phyloP scores from a whole-genome alignment of 352 stramenopile genomes.

The Phytophthora meadii region DNA sequence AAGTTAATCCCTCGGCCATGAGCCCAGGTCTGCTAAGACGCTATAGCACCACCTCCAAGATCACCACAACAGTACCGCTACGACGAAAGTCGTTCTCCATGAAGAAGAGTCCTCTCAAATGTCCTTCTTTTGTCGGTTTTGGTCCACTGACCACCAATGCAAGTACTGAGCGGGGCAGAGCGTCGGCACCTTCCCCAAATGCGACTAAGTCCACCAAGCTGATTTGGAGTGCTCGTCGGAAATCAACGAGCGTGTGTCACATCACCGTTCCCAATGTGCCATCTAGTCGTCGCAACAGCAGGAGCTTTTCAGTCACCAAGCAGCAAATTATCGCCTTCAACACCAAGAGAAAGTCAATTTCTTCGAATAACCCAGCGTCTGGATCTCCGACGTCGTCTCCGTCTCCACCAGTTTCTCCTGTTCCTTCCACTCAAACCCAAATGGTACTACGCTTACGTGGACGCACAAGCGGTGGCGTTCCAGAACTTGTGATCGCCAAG shows the following conservation, averaged over 20 bases:
- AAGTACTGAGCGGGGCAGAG: slow-evolving; percentile 9
- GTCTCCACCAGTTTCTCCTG: slow-evolving; percentile 17
- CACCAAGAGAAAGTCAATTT: slow-evolving; percentile 27
- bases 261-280: not conserved
- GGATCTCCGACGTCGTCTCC: slow-evolving; percentile 14
- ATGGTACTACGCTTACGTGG: slow-evolving; percentile 68
- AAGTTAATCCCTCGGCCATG: slow-evolving; percentile 6
- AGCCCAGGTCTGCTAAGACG: slow-evolving; percentile 15
- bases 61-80: slow-evolving; percentile 51
- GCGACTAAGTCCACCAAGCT: slow-evolving; percentile 16
- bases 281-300: slow-evolving; percentile 24
- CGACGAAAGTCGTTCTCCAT: slow-evolving; percentile 73
- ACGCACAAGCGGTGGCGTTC: slow-evolving; percentile 53
- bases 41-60: slow-evolving; percentile 44
- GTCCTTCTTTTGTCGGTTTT: slow-evolving; percentile 16
- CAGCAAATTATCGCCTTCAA: slow-evolving; percentile 26
- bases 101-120: slow-evolving; percentile 65
- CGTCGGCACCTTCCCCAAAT: slow-evolving; percentile 9
- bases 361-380: slow-evolving; percentile 12
- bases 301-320: slow-evolving; percentile 32
- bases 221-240: slow-evolving; percentile 50
- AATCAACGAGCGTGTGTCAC: slow-evolving; percentile 62
- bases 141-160: not conserved
- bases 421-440: slow-evolving; percentile 40
- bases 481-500: slow-evolving; percentile 73